phyloP scores from a whole-genome alignment of 148 eudicot genomes.

The Spergularia bocconei region DNA sequence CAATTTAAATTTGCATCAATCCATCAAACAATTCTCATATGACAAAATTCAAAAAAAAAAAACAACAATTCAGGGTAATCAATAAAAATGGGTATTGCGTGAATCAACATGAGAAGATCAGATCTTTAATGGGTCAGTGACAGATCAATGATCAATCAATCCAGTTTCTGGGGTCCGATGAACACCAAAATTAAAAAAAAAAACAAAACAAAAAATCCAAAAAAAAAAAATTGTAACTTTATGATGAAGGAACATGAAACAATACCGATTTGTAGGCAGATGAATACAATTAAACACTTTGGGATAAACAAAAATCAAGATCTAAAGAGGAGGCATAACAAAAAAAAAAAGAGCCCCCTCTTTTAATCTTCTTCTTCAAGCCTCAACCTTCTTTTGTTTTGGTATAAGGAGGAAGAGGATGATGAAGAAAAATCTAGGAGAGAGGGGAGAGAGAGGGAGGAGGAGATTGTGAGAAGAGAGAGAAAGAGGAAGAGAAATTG shows the following conservation, averaged over 20 bases:
- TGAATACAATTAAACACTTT: background rate
- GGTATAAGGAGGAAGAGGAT: background rate
- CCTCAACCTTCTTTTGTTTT: constrained; percentile 19
- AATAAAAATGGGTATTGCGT: constrained; percentile 33
- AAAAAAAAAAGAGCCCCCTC: constrained; percentile 56
- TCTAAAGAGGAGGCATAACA: constrained; percentile 67
- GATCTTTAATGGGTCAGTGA: constrained; percentile 52
- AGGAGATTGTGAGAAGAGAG: background rate
- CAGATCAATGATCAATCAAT: constrained; percentile 43
- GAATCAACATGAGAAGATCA: constrained; percentile 40
- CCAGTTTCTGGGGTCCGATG: constrained; percentile 12
- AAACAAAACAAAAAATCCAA: background rate
- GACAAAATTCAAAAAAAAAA: background rate
- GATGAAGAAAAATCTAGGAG: constrained; percentile 13
- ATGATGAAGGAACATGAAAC: constrained; percentile 16
- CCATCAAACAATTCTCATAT: background rate
- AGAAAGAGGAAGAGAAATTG: constrained; percentile 4
- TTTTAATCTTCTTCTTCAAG: constrained; percentile 30
- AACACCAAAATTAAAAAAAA: constrained; percentile 14
- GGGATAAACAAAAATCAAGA: constrained; percentile 33
- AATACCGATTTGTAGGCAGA: constrained; percentile 19
- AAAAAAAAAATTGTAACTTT: constrained; percentile 14
- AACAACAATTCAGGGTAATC: background rate
- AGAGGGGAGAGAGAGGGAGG: background rate
- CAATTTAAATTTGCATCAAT: background rate